These are phyloP conservation scores for Fusarium chlamydosporum DNA, from an alignment of 2,329 filamentous ascomycete genomes.

Conservation along the genomic window DNA sequence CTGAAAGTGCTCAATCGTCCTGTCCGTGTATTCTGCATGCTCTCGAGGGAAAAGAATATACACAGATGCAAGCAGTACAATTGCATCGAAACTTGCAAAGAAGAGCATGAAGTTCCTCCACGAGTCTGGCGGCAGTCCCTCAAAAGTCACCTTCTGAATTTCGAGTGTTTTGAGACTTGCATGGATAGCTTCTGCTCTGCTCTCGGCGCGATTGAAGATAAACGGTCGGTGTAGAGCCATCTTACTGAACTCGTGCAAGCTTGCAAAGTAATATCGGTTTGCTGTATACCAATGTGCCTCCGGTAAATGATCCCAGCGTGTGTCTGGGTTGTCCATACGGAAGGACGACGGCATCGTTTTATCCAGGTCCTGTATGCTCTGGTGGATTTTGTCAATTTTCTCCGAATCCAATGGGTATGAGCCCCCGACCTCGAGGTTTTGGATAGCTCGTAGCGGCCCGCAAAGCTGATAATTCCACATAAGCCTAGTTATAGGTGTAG, in stretches of 20 bases:
- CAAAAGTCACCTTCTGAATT: constrained; percentile 66
- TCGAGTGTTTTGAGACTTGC: constrained; percentile 70
- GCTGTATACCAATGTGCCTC: constrained; percentile 67
- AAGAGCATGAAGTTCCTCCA: constrained; percentile 69
- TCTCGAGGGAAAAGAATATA: constrained; percentile 73
- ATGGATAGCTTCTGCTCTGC: constrained; percentile 68
- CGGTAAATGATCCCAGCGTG: constrained; percentile 67
- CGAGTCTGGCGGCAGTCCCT: constrained; percentile 64
- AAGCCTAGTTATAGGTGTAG: constrained; percentile 68
- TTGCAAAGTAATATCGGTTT: constrained; percentile 63
- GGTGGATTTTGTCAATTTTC: constrained; percentile 68
- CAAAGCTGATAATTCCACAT: constrained; percentile 66
- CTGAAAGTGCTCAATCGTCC: constrained; percentile 68
- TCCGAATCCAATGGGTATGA: constrained; percentile 67
- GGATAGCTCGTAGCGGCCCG: constrained; percentile 66
- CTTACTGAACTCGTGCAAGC: constrained; percentile 66
- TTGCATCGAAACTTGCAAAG: constrained; percentile 74
- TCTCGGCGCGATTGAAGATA: constrained; percentile 69
- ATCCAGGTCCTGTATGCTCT: constrained; percentile 63
- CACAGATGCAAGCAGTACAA: constrained; percentile 72
- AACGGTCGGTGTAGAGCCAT: constrained; percentile 74
- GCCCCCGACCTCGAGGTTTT: constrained; percentile 69
- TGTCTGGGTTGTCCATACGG: constrained; percentile 69
- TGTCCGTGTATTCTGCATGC: constrained; percentile 62
- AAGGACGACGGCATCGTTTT: constrained; percentile 67